A percentile compares a stretch with the other conserved stretches of the same genome.
phyloP scores from a whole-genome alignment of 768 basidiomycete genomes.

The Roridomyces roridus region DNA sequence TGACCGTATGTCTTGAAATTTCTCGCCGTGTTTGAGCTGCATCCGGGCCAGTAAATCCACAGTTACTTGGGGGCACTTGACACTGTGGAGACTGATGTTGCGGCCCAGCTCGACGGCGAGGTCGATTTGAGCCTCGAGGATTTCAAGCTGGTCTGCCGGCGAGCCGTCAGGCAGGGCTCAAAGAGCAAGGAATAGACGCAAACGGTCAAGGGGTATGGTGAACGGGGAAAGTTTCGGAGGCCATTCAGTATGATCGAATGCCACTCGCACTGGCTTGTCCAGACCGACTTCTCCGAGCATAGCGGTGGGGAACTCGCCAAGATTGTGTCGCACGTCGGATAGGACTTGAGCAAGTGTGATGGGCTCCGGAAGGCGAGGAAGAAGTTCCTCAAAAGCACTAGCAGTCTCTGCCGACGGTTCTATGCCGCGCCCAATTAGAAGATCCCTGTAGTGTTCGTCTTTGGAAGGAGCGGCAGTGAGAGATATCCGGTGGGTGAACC shows the following conservation, averaged over 20 bases:
- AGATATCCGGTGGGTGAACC: conserved; percentile 87
- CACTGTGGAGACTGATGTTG: conserved; percentile 89
- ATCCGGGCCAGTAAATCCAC: conserved; percentile 68
- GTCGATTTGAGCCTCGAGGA: conserved; percentile 86
- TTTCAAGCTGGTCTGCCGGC: conserved; percentile 62
- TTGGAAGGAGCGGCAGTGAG: conserved; percentile 51
- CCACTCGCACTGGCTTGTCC: conserved; percentile 81
- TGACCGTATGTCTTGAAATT: conserved; percentile 59
- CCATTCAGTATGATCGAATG: conserved; percentile 56
- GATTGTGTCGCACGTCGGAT: conserved; percentile 60
- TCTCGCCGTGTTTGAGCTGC: conserved; percentile 58
- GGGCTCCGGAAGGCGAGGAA: conserved; percentile 77
- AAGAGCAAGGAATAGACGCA: conserved; percentile 1
- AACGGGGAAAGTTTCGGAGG: conserved; percentile 76
- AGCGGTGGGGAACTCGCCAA: conserved; percentile 56
- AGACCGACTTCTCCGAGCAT: conserved; percentile 96
- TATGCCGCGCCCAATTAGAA: conserved; percentile 56
- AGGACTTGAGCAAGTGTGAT: conserved; percentile 65
- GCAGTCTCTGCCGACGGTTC: conserved; percentile 34
- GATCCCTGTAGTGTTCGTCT: conserved; percentile 73
- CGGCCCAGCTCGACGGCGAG: conserved; percentile 81
- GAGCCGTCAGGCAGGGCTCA: neutral
- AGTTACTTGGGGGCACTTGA: conserved; percentile 76
- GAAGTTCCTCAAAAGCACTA: conserved; percentile 58
- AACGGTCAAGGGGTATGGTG: conserved; percentile 69